phyloP scores from a whole-genome alignment of 2,329 filamentous ascomycete genomes.

The Epichloe uncinata region DNA sequence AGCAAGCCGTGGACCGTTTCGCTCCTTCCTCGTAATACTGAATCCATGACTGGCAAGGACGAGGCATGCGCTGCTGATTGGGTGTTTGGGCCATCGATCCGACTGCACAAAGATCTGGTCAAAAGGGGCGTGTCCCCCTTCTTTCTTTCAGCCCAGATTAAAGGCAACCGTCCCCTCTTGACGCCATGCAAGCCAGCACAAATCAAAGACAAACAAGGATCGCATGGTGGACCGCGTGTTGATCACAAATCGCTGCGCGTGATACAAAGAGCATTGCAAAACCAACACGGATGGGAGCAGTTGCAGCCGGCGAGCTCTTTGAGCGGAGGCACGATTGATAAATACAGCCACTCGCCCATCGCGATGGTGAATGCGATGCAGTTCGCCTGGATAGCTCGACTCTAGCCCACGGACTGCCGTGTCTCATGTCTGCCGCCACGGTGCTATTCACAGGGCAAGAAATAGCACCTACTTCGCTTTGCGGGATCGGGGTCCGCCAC shows the following conservation, averaged over 20 bases:
- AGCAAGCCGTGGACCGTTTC: too few relatives aligned
- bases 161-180: not conserved
- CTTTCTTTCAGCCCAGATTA: too few relatives aligned
- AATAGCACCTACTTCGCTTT: too few relatives aligned
- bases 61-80: too few relatives aligned
- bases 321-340: not conserved
- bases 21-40: too few relatives aligned
- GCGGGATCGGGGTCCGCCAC: not conserved
- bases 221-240: not conserved
- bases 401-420: too few relatives aligned
- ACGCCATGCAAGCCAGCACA: not conserved
- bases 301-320: not conserved
- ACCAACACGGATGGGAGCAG: not conserved
- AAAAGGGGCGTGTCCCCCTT: too few relatives aligned
- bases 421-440: not conserved
- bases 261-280: not conserved
- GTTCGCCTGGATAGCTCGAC: not conserved
- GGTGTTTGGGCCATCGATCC: too few relatives aligned
- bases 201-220: not conserved
- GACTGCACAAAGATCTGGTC: too few relatives aligned
- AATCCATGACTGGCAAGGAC: too few relatives aligned
- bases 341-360: not conserved
- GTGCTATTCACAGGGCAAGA: not conserved
- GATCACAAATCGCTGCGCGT: not conserved
- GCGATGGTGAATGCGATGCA: not conserved